Conservation (phyloP, 2,329 filamentous ascomycete species). For the Fusarium compactum region DNA sequence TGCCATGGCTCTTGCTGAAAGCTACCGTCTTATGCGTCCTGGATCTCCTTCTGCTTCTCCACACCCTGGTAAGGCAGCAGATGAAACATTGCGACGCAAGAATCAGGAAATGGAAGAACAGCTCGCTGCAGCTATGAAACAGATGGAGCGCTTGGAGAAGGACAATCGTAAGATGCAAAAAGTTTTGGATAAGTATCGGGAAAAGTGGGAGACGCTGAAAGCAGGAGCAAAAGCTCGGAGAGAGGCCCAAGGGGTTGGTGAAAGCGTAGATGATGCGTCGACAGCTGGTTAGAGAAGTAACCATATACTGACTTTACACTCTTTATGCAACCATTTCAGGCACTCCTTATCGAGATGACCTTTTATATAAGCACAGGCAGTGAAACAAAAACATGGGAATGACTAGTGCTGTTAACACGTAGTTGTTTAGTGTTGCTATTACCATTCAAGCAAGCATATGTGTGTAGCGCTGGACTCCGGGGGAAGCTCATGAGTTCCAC, state of each 20-base stretch:
- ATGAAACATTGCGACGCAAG: constrained; percentile 59
- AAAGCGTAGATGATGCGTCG: constrained; percentile 52
- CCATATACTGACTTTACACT: background rate
- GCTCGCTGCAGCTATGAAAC: constrained; percentile 66
- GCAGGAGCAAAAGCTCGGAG: constrained; percentile 69
- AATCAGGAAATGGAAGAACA: constrained; percentile 77
- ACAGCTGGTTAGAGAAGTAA: constrained; percentile 31
- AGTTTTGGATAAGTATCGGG: constrained; percentile 68
- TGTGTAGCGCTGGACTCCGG: background rate
- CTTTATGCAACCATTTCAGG: background rate
- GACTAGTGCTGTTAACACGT: background rate
- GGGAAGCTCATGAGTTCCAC: constrained; percentile 72
- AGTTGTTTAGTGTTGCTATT: background rate
- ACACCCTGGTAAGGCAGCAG: constrained; percentile 42
- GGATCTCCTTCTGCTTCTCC: constrained; percentile 61
- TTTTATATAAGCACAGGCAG: constrained; percentile 18
- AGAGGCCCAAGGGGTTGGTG: constrained; percentile 56
- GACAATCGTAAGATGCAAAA: constrained; percentile 67
- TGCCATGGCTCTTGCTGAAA: constrained; percentile 87
- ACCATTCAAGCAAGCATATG: background rate
- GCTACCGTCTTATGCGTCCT: constrained; percentile 72
- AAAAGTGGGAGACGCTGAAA: constrained; percentile 72
- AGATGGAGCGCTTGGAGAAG: constrained; percentile 75
- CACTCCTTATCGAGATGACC: background rate
- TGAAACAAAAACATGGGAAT: constrained; percentile 2